These are phyloP conservation scores for Protea cynaroides DNA, from an alignment of 164 flowering plant genomes.

Conservation along the genomic window DNA sequence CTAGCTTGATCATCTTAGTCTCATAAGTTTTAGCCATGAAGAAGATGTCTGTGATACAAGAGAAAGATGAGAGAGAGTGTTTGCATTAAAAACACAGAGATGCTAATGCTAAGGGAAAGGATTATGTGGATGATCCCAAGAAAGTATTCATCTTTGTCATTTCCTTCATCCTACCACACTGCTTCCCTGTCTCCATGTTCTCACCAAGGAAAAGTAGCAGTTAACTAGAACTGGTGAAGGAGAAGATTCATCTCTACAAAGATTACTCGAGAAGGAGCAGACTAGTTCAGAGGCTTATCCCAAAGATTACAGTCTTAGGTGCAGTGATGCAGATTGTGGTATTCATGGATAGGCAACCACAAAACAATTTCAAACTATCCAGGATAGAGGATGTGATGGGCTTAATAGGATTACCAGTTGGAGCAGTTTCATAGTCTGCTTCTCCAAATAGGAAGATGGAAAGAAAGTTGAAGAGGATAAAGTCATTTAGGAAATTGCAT, in stretches of 20 bases:
- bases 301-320: constrained; percentile 60
- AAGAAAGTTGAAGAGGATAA: constrained; percentile 37
- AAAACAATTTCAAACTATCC: constrained; percentile 3
- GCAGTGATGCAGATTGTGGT: constrained; percentile 39
- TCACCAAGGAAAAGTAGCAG: constrained; percentile 28
- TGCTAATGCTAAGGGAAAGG: too few species aligned
- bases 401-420: background rate
- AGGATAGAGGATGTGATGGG: too few species aligned
- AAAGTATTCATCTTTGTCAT: constrained; percentile 17
- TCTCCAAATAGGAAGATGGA: constrained; percentile 7
- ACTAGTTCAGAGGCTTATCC: constrained; percentile 39
- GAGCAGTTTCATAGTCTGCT: constrained; percentile 6
- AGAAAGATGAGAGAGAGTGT: constrained; percentile 13
- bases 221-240: constrained; percentile 46
- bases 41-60: constrained; percentile 18
- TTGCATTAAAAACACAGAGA: background rate
- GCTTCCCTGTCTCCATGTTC: constrained; percentile 27
- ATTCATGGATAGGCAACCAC: constrained; percentile 28
- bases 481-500: constrained; percentile 50
- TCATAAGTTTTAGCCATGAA: constrained; percentile 1
- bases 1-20: background rate
- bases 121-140: constrained; percentile 17
- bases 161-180: constrained; percentile 5
- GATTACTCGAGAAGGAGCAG: constrained; percentile 71
- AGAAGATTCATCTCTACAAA: constrained; percentile 47